Percentiles rank a stretch among this genome's conserved stretches.
phyloP scores from a whole-genome alignment of 305 asterid genomes.

The Withania somnifera region DNA sequence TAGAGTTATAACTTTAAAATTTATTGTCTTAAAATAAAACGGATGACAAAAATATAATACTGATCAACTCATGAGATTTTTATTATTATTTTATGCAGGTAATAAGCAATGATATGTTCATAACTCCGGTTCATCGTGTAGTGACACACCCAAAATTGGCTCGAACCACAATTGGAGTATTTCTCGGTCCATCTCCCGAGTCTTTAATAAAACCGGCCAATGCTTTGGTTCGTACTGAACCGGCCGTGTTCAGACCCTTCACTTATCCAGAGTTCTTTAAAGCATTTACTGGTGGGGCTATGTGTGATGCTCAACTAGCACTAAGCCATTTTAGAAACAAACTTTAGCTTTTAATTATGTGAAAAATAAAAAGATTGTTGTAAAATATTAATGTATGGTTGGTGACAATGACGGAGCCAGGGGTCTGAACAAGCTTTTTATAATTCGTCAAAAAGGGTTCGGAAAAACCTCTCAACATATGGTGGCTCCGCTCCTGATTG shows the following conservation, averaged over 20 bases:
- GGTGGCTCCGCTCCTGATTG: too few species aligned
- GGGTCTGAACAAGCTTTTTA: too few species aligned
- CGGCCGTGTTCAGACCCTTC: not conserved
- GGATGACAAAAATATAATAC: not conserved
- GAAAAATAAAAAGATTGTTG: not conserved
- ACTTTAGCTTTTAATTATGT: not conserved
- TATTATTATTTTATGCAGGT: conserved; percentile 10
- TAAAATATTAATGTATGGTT: not conserved
- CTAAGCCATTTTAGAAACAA: not conserved
- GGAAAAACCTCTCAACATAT: too few species aligned
- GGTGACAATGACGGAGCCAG: too few species aligned
- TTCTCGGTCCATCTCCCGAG: conserved; percentile 38
- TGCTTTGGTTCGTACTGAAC: conserved; percentile 5
- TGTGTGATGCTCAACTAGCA: not conserved
- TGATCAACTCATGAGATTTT: not conserved
- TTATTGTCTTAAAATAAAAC: too few species aligned
- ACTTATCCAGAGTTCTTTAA: not conserved
- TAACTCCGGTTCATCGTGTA: conserved; percentile 45
- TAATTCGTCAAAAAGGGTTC: too few species aligned
- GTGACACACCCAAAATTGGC: conserved; percentile 31
- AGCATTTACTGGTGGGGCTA: not conserved
- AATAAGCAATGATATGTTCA: conserved; percentile 50
- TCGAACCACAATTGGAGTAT: conserved; percentile 40
- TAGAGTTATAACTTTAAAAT: too few species aligned
- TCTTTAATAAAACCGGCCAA: conserved; percentile 44